Conservation (phyloP, 768 basidiomycete genomes). For the Floccularia luteovirens region DNA sequence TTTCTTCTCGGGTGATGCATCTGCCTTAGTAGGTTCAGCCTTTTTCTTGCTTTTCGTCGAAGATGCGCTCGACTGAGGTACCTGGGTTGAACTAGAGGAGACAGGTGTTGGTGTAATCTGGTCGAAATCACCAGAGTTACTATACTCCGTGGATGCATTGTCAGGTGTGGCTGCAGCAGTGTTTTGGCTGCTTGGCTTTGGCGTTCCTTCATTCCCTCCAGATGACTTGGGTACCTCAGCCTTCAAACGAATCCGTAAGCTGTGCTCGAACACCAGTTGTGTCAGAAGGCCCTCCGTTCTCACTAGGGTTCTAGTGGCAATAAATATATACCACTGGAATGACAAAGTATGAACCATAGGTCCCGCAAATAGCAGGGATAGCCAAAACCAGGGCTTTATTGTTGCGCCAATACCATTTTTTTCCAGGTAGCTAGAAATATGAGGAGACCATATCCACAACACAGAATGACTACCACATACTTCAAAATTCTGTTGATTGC, state of each 20-base stretch:
- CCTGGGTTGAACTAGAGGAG: constrained; percentile 5
- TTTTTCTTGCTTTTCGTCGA: background rate
- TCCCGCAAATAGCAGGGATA: constrained; percentile 1
- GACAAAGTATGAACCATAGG: constrained; percentile 5
- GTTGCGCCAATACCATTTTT: background rate
- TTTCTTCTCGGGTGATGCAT: constrained; percentile 5
- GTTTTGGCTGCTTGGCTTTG: too few relatives aligned
- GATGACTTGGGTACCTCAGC: constrained; percentile 18
- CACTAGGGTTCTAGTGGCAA: constrained; percentile 35
- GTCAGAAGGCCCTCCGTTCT: constrained; percentile 37
- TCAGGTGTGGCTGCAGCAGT: too few relatives aligned
- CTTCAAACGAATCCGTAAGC: constrained; percentile 55
- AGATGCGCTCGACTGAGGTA: background rate
- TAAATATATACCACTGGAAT: constrained; percentile 26
- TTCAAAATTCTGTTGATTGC: constrained; percentile 32
- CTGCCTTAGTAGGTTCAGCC: constrained; percentile 8
- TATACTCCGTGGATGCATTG: too few relatives aligned
- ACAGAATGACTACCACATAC: constrained; percentile 13
- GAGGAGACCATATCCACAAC: background rate
- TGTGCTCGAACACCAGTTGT: constrained; percentile 34
- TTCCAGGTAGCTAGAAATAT: constrained; percentile 1
- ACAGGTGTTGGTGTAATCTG: constrained; percentile 4
- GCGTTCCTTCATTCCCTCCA: too few relatives aligned
- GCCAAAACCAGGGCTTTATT: constrained; percentile 4
- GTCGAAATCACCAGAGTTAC: too few relatives aligned